phyloP scores from a whole-genome alignment of 345 rosid species.

The Hibiscus trionum region DNA sequence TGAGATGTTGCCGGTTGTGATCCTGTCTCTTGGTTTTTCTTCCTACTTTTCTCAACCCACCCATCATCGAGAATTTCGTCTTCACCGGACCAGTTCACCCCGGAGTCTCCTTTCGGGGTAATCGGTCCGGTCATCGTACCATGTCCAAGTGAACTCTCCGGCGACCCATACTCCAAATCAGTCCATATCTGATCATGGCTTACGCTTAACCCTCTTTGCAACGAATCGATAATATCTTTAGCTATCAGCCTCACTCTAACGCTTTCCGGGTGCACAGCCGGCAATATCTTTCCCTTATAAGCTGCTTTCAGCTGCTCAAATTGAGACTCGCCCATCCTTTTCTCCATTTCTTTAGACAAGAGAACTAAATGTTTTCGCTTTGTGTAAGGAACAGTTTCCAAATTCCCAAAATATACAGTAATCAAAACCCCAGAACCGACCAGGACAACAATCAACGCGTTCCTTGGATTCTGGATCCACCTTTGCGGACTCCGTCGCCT shows the following conservation, averaged over 20 bases:
- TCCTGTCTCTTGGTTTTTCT: conserved; percentile 43
- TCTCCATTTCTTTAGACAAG: conserved; percentile 59
- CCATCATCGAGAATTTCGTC: conserved; percentile 86
- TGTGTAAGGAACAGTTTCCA: conserved; percentile 82
- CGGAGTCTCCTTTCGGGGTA: conserved; percentile 24
- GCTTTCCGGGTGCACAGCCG: conserved; percentile 81
- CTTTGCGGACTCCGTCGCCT: conserved; percentile 55
- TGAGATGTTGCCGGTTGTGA: conserved; percentile 43
- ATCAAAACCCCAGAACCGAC: conserved; percentile 50
- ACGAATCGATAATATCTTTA: conserved; percentile 60
- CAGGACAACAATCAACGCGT: conserved; percentile 36
- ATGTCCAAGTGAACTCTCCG: conserved; percentile 24
- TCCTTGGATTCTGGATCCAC: conserved; percentile 69
- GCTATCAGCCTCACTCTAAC: conserved; percentile 61
- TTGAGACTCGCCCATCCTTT: conserved; percentile 50
- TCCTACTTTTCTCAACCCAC: conserved; percentile 75
- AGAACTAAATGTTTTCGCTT: conserved; percentile 78
- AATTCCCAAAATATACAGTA: conserved; percentile 56
- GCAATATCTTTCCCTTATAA: conserved; percentile 64
- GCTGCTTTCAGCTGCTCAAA: conserved; percentile 52
- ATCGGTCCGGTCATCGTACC: conserved; percentile 48
- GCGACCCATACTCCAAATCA: conserved; percentile 61
- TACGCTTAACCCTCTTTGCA: conserved; percentile 74
- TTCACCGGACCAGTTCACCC: conserved; percentile 43
- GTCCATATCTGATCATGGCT: conserved; percentile 62